Evolutionary conservation across 164 flowering plant genomes (phyloP).

Genomic region (Liriodendron chinense): DNA sequence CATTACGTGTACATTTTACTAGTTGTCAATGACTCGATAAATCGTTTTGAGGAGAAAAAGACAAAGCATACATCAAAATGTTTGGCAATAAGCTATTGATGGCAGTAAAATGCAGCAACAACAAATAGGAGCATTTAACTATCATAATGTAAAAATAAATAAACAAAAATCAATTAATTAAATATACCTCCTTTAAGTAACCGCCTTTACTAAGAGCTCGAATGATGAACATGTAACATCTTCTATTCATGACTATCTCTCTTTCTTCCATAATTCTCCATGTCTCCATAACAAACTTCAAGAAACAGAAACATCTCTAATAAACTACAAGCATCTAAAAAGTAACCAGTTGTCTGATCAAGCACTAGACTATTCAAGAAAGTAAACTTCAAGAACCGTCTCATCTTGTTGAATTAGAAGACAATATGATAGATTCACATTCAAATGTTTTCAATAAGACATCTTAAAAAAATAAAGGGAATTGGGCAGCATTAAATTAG

Average conservation of each 20-base stretch:
- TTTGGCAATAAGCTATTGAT: no score
- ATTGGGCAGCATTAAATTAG: background rate
- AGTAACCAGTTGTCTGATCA: background rate
- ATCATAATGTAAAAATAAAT: background rate
- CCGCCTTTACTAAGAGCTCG: conserved; percentile 78
- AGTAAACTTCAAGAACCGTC: background rate
- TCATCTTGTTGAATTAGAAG: background rate
- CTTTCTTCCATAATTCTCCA: conserved; percentile 65
- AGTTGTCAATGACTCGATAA: no score
- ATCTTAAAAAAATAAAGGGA: background rate
- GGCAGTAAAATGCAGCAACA: background rate
- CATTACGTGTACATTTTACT: no score
- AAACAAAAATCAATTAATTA: background rate
- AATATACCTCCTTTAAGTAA: conserved; percentile 63
- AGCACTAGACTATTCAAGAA: background rate
- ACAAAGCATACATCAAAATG: no score
- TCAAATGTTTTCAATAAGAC: background rate
- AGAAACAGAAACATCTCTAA: conserved; percentile 4
- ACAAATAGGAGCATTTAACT: background rate
- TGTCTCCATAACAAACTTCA: conserved; percentile 87
- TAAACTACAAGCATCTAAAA: background rate
- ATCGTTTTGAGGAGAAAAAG: no score
- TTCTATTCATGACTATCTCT: conserved; percentile 33
- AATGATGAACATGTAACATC: conserved; percentile 39
- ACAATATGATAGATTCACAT: background rate